phyloP scores from a whole-genome alignment of 306 rosid species.

The Dalbergia cultrata region DNA sequence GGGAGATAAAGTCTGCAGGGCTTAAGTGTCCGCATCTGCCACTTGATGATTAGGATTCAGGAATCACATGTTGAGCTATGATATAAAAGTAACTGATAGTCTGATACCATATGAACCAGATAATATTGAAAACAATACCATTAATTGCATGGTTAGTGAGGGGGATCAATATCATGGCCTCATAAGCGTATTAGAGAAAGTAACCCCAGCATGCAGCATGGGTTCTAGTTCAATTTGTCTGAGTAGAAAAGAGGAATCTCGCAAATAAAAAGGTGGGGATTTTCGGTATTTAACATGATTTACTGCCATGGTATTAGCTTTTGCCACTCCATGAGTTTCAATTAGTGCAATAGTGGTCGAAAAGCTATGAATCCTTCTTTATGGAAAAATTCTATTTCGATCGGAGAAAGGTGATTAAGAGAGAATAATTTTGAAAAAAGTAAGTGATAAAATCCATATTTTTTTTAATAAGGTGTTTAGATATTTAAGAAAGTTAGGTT shows the following conservation, averaged over 20 bases:
- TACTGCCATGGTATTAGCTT: background rate
- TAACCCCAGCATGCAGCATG: background rate
- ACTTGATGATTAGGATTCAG: conserved; percentile 1
- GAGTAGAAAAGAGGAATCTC: too few relatives aligned
- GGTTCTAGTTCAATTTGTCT: too few relatives aligned
- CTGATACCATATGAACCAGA: background rate
- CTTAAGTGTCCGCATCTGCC: background rate
- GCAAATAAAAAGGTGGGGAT: background rate
- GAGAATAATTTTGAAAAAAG: too few relatives aligned
- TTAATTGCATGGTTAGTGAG: background rate
- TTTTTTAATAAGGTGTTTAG: too few relatives aligned
- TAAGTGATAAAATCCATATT: too few relatives aligned
- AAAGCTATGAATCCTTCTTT: too few relatives aligned
- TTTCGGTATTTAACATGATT: background rate
- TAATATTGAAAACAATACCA: background rate
- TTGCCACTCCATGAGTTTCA: too few relatives aligned
- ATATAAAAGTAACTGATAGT: background rate
- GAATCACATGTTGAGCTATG: conserved; percentile 27
- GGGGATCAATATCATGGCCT: background rate
- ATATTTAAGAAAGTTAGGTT: too few relatives aligned
- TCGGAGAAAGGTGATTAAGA: too few relatives aligned
- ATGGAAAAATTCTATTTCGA: too few relatives aligned
- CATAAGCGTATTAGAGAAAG: background rate
- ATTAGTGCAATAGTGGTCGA: too few relatives aligned
- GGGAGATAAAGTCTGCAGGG: background rate